Evolutionary conservation across 352 stramenopile genomes (phyloP), one percentile per base, ranked within the genome.

Genomic region (Globisporangium mamillatum): DNA sequence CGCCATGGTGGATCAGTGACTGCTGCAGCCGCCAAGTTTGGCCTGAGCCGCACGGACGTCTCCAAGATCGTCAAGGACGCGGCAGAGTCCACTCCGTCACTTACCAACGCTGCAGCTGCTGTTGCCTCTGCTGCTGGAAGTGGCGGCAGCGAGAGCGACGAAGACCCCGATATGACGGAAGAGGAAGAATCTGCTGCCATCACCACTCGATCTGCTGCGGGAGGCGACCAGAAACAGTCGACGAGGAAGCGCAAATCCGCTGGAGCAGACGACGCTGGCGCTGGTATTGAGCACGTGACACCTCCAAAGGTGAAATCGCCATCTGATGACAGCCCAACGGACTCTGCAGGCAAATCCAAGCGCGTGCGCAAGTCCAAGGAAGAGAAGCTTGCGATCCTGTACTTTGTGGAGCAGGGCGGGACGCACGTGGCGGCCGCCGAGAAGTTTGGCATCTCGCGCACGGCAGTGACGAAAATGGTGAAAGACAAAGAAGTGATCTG

Each of bases 381-480:
- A 32, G 75, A 89, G 69, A 87, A 87, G 73, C 65, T 82, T 12
- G 67, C 70, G 22, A 87, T 89, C 56, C 46, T 89, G 29, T 67
- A 80, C 22, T 89, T 85, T 68, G 77, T 90, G 29, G 80, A 86
- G 32, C 65, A 82, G 1, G 80, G 80, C 32, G 80, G 79, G 1
- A 80, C 77, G 4, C 82, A 86, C 50, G 68, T 75, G 1, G 70
- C 82, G 0, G 80, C 82, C 0, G 78, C 82, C 0, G 77, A 84
- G 36, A 81, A 83, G 71, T 90, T 88, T 63, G 80, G 79, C 18
- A 68, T 90, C 44, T 88, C 82, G 6, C 71, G 79, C 20, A 76
- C 80, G 1, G 80, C 78, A 0, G 80, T 90, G 50, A 86, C 80
- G 29, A 90, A 87, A 65, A 80, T 87, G 63, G 74, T 88, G 10